Evolutionary conservation across 1,284 basidiomycete genomes (phyloP).

Genomic region (Amylostereum chailletii): DNA sequence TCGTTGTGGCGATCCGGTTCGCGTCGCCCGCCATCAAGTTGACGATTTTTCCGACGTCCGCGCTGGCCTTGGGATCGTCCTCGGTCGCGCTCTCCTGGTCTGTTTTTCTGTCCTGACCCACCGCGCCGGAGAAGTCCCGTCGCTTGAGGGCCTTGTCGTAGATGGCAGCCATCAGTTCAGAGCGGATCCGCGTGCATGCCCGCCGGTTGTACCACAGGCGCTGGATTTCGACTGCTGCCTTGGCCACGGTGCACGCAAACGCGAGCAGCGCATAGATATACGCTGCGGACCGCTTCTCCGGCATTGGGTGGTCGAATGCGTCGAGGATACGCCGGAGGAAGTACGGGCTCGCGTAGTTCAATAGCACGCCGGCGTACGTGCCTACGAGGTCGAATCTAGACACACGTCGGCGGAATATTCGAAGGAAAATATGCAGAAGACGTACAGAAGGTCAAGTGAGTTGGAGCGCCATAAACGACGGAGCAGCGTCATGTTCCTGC

Average conservation of each 20-base stretch:
- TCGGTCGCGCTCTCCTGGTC: conserved; percentile 23
- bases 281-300: conserved; percentile 44
- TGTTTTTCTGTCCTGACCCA: conserved; percentile 41
- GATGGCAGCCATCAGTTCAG: conserved; percentile 73
- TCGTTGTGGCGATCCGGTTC: conserved; percentile 41
- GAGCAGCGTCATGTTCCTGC: conserved; percentile 40
- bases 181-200: conserved; percentile 60
- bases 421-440: conserved; percentile 15
- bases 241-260: conserved; percentile 48
- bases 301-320: conserved; percentile 27
- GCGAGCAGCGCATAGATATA: conserved; percentile 68
- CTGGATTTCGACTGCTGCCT: conserved; percentile 66
- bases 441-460: conserved; percentile 55
- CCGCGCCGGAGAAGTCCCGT: conserved; percentile 76
- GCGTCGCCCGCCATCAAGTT: conserved; percentile 72
- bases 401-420: neutral
- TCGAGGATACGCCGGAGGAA: conserved; percentile 59
- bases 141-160: conserved; percentile 87
- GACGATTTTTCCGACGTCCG: conserved; percentile 71
- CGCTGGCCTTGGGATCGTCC: conserved; percentile 58
- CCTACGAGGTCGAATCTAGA: conserved; percentile 49
- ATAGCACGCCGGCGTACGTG: conserved; percentile 54
- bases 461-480: conserved; percentile 60
- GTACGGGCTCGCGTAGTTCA: conserved; percentile 65
- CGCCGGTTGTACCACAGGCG: conserved; percentile 75